phyloP scores from a whole-genome alignment of 169 alveolate genomes.

The Eimeria tenella region DNA sequence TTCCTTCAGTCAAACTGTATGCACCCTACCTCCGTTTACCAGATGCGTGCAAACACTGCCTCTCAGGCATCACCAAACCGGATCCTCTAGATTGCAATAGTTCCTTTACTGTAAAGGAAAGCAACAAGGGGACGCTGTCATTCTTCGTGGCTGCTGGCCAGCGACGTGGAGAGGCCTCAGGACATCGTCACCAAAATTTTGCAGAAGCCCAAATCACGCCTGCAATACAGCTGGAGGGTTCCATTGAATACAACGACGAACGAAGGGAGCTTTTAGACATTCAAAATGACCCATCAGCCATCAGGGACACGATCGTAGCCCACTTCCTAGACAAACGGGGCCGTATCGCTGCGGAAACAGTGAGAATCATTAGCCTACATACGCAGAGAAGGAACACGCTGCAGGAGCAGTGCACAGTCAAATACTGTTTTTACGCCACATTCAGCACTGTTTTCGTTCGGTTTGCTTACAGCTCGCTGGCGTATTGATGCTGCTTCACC shows the following conservation, averaged over 20 bases:
- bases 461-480: slow-evolving; percentile 32
- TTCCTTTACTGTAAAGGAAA: neutral
- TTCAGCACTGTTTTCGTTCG: neutral
- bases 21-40: neutral
- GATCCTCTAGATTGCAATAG: slow-evolving; percentile 50
- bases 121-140: neutral
- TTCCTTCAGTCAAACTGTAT: too few species aligned
- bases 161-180: neutral
- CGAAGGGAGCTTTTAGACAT: slow-evolving; percentile 65
- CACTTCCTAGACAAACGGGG: slow-evolving; percentile 10
- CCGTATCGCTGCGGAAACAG: slow-evolving; percentile 69
- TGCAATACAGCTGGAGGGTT: slow-evolving; percentile 35
- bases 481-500: slow-evolving; percentile 63
- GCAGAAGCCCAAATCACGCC: neutral
- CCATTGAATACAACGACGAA: slow-evolving; percentile 26
- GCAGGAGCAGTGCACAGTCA: neutral
- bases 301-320: slow-evolving; percentile 64
- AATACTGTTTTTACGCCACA: neutral
- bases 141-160: neutral
- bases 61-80: slow-evolving; percentile 16
- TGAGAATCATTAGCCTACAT: neutral
- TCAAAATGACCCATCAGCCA: slow-evolving; percentile 66
- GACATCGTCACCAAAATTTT: neutral
- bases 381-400: neutral
- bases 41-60: neutral